Conservation (phyloP, 2,329 filamentous ascomycete species). For the Ophiostoma triangulosporum region DNA sequence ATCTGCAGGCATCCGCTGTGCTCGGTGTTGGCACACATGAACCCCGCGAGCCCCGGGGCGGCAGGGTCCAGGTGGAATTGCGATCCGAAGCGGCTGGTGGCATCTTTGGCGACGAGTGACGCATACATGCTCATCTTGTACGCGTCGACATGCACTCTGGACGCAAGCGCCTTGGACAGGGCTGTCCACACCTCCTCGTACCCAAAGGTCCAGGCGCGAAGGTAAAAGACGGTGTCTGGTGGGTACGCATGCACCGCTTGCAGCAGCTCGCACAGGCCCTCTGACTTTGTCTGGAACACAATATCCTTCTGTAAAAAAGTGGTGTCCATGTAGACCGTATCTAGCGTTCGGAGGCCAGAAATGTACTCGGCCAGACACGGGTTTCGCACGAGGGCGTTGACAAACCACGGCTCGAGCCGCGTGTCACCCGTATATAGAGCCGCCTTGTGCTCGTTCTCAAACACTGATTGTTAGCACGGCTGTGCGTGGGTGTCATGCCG, state of each 20-base stretch:
- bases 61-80: slow-evolving; percentile 38
- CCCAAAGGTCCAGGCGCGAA: slow-evolving; percentile 83
- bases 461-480: slow-evolving; percentile 31
- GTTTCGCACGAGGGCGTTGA: slow-evolving; percentile 57
- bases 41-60: slow-evolving; percentile 57
- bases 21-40: slow-evolving; percentile 56
- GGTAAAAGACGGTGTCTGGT: slow-evolving; percentile 62
- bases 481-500: too few relatives aligned
- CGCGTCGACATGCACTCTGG: slow-evolving; percentile 60
- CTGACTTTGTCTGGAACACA: slow-evolving; percentile 48
- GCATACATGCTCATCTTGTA: slow-evolving; percentile 67
- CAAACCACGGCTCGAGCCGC: slow-evolving; percentile 75
- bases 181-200: slow-evolving; percentile 84
- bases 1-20: slow-evolving; percentile 56
- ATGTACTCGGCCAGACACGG: slow-evolving; percentile 66
- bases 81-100: slow-evolving; percentile 3
- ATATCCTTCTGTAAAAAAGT: slow-evolving; percentile 44
- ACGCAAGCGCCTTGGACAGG: slow-evolving; percentile 39
- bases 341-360: slow-evolving; percentile 49
- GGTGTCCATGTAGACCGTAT: slow-evolving; percentile 82
- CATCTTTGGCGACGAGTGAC: slow-evolving; percentile 24
- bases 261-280: slow-evolving; percentile 64
- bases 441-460: slow-evolving; percentile 59
- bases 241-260: slow-evolving; percentile 56
- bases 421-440: slow-evolving; percentile 85